These are phyloP conservation scores for Fraxinus albicans DNA, from an alignment of 305 asterid species.

Conservation along the genomic window DNA sequence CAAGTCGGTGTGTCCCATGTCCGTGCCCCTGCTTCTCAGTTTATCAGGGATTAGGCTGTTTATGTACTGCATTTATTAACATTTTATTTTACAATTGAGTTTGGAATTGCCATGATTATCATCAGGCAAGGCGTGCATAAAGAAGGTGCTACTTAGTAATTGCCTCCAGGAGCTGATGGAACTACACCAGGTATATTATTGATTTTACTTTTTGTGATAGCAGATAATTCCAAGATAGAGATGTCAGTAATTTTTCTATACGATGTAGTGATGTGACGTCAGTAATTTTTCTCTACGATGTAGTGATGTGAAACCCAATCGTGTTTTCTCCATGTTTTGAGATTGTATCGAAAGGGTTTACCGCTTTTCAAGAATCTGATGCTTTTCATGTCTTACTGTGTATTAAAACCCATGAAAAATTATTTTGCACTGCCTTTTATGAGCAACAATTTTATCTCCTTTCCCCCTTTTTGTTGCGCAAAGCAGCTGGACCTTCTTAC, in stretches of 20 bases:
- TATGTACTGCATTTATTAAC: conserved; percentile 7
- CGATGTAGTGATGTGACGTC: background rate
- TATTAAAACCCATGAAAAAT: background rate
- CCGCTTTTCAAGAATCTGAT: background rate
- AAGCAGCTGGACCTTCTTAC: background rate
- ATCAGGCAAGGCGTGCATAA: conserved; percentile 98
- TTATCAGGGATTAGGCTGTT: background rate
- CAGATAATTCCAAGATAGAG: conserved; percentile 2
- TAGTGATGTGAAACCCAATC: background rate
- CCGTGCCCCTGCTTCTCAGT: background rate
- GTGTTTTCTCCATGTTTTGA: background rate
- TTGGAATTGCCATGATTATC: conserved; percentile 18
- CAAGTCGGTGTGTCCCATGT: background rate
- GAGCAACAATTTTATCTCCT: background rate
- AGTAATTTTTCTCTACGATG: background rate
- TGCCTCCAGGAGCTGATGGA: conserved; percentile 99
- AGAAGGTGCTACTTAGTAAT: conserved; percentile 94
- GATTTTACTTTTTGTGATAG: background rate
- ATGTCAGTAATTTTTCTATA: background rate
- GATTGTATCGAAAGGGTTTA: background rate
- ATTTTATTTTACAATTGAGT: conserved; percentile 9
- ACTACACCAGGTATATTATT: conserved; percentile 80
- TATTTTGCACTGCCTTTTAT: background rate
- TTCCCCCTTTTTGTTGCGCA: background rate
- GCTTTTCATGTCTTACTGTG: background rate